Percentiles rank a stretch among this genome's conserved stretches.
phyloP scores from a whole-genome alignment of 2,329 filamentous ascomycete species.

The Akanthomyces muscarius region DNA sequence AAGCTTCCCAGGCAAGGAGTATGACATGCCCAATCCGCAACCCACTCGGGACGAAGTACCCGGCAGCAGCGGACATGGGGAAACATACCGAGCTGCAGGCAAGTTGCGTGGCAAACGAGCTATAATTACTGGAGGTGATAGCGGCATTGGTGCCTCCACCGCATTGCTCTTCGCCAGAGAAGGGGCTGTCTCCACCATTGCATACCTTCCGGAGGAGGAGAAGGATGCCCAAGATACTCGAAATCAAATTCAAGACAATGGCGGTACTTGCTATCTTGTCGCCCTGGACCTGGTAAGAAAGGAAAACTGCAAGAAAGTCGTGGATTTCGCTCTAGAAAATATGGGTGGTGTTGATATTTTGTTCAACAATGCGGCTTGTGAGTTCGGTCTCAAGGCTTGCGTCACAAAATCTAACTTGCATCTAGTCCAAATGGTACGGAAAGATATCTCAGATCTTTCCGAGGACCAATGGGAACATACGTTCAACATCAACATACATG shows the following conservation, averaged over 20 bases:
- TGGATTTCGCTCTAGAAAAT: constrained; percentile 61
- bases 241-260: constrained; percentile 59
- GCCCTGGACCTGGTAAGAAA: constrained; percentile 60
- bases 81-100: constrained; percentile 67
- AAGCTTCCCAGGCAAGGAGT: constrained; percentile 41
- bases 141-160: constrained; percentile 71
- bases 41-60: constrained; percentile 64
- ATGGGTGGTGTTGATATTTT: constrained; percentile 71
- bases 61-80: constrained; percentile 51
- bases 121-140: constrained; percentile 77
- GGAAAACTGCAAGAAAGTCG: constrained; percentile 65
- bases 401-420: not conserved
- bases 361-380: constrained; percentile 70
- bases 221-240: constrained; percentile 73
- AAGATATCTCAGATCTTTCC: constrained; percentile 61
- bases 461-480: constrained; percentile 78
- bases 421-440: constrained; percentile 52
- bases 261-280: constrained; percentile 60
- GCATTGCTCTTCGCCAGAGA: constrained; percentile 79
- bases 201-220: constrained; percentile 72
- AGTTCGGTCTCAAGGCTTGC: constrained; percentile 30
- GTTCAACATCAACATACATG: constrained; percentile 80
- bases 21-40: constrained; percentile 48
- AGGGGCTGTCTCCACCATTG: constrained; percentile 69
- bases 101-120: constrained; percentile 74